These are phyloP conservation scores for Eucalyptus regnans DNA, from an alignment of 345 rosid genomes.

Conservation along the genomic window DNA sequence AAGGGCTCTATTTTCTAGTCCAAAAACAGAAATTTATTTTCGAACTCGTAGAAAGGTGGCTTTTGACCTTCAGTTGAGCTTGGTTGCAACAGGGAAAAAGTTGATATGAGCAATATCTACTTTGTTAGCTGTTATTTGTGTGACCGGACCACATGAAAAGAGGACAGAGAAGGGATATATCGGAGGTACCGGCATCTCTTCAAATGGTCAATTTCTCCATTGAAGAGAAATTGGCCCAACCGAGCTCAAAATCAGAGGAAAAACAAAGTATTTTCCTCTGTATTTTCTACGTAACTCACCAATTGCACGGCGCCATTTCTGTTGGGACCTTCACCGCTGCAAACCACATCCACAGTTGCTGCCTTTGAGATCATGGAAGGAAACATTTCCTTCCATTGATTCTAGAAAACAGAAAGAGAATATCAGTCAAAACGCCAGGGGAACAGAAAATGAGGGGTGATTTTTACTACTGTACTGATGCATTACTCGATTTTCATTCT, in stretches of 20 bases:
- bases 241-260: background rate
- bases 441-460: background rate
- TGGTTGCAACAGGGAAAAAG: background rate
- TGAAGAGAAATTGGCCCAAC: background rate
- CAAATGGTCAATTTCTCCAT: background rate
- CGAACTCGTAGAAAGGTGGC: background rate
- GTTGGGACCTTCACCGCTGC: slow-evolving; percentile 69
- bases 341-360: slow-evolving; percentile 64
- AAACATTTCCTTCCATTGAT: slow-evolving; percentile 96
- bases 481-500: background rate
- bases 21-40: background rate
- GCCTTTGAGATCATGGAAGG: slow-evolving; percentile 91
- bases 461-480: background rate
- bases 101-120: background rate
- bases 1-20: background rate
- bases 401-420: slow-evolving; percentile 14
- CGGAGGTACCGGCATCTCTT: background rate
- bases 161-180: background rate
- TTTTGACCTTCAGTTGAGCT: background rate
- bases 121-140: background rate
- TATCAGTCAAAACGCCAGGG: background rate
- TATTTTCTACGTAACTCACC: slow-evolving; percentile 27
- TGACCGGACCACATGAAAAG: background rate
- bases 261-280: background rate
- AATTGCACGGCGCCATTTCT: slow-evolving; percentile 71